Base-by-base conservation (phyloP, 2,329 filamentous ascomycete species). In the Scleromitrula shiraiana region DNA sequence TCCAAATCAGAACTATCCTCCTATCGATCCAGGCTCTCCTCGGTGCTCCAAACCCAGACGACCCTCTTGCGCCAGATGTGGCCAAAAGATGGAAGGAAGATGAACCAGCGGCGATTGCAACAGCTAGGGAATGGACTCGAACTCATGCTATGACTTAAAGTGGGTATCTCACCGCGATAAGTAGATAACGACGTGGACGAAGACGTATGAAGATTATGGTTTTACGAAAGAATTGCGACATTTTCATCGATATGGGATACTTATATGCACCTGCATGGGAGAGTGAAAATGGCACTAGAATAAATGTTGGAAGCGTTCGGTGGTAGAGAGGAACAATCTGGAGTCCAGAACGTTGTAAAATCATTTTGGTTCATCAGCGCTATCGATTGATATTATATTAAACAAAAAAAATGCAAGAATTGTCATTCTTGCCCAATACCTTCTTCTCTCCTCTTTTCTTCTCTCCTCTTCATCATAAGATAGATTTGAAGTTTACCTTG, bases 51-150 rank as follows among this genome's bases (percentile, higher is more conserved):
- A 98, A 98, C 69, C 93, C 94, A 24, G 93, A 98, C 63, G 93
- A 98, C 64, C 94, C 93, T n/a, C 80, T 98, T 35, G 94, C 93
- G 41, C 94, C 95, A 64, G 91, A 98, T 57, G 93, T 98, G 35
- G 93, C 93, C 29, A 94, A 97, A 73, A 83, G 85, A 64, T 98
- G 93, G 93, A 96, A 97, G 73, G 89, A 97, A 63, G 83, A 98
- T 63, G 88, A 97, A 69, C 82, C 82, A 55, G 88, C 87, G 40
- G 93, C 93, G 20, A 97, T 98, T 60, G 82, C 85, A 56, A 97
- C 89, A 7, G 91, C 91, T 14, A 84, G 78, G 63, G 88, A 95
- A 62, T 97, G 93, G 91, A 97, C 93, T 10, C 76, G 58, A 52
- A 65, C 61, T 23, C 62, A 65, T 54, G 63, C 62, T 24, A 65